Conservation (phyloP, 2,329 filamentous ascomycete genomes). For the Ambrosiella beaveri region DNA sequence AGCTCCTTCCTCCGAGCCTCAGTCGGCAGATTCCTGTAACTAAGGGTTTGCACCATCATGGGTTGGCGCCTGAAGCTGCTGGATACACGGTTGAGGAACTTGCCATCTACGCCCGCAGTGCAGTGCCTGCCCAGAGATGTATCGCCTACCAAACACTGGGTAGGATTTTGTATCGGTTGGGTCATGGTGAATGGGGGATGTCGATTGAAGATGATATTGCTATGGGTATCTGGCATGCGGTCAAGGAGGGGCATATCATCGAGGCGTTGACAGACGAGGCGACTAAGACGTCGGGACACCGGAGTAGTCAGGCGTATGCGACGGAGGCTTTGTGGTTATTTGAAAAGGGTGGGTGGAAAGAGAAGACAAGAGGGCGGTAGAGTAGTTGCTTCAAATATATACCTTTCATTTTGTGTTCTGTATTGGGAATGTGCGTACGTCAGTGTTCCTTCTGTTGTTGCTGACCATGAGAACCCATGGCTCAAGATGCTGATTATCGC, state of each 20-base stretch:
- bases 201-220: slow-evolving; percentile 41
- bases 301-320: slow-evolving; percentile 68
- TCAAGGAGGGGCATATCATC: slow-evolving; percentile 61
- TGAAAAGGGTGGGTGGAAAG: slow-evolving; percentile 54
- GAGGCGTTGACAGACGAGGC: slow-evolving; percentile 65
- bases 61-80: slow-evolving; percentile 76
- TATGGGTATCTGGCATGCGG: slow-evolving; percentile 64
- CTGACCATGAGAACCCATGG: too few species aligned
- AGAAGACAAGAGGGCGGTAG: slow-evolving; percentile 36
- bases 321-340: slow-evolving; percentile 79
- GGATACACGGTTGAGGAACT: slow-evolving; percentile 88
- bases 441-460: too few species aligned
- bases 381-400: neutral
- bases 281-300: slow-evolving; percentile 49
- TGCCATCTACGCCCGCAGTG: slow-evolving; percentile 60
- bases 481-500: too few species aligned
- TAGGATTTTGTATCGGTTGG: slow-evolving; percentile 66
- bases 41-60: slow-evolving; percentile 82
- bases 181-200: slow-evolving; percentile 52
- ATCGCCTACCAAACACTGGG: slow-evolving; percentile 85
- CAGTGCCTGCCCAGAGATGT: slow-evolving; percentile 73
- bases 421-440: too few species aligned
- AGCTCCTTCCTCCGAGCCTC: slow-evolving; percentile 58
- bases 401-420: neutral
- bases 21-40: slow-evolving; percentile 58